phyloP scores from a whole-genome alignment of 2,329 filamentous ascomycete genomes.

The Aureobasidium vineae region DNA sequence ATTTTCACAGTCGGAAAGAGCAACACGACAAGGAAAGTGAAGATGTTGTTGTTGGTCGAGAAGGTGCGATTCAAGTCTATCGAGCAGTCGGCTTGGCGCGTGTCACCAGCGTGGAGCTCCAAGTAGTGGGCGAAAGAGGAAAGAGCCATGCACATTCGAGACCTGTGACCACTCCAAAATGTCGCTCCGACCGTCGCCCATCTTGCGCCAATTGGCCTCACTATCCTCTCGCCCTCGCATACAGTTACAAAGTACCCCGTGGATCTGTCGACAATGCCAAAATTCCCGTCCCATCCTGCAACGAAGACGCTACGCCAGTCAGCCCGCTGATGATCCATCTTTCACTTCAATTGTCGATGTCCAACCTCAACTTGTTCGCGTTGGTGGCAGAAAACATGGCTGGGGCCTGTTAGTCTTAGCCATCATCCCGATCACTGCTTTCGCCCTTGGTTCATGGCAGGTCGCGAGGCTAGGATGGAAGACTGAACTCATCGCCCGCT shows the following conservation, averaged over 20 bases:
- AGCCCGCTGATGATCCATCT: conserved; percentile 69
- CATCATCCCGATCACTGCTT: conserved; percentile 87
- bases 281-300: conserved; percentile 33
- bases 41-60: not conserved
- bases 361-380: conserved; percentile 73
- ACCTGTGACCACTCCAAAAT: not conserved
- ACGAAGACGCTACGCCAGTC: conserved; percentile 39
- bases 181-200: conserved; percentile 23
- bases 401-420: conserved; percentile 78
- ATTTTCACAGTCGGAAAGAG: not conserved
- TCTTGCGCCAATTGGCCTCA: conserved; percentile 24
- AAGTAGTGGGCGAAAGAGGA: not conserved
- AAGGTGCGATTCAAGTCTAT: not conserved
- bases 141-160: not conserved
- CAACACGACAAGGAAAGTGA: not conserved
- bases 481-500: conserved; percentile 82
- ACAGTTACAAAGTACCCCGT: conserved; percentile 6
- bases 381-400: conserved; percentile 68
- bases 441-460: conserved; percentile 90
- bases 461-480: conserved; percentile 93
- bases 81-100: conserved; percentile 20
- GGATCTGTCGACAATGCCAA: conserved; percentile 36
- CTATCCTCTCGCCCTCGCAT: conserved; percentile 11
- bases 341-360: conserved; percentile 87
- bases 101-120: conserved; percentile 18